Evolutionary conservation across 2,329 filamentous ascomycete species (phyloP).

Genomic region (Curvularia spicifera): DNA sequence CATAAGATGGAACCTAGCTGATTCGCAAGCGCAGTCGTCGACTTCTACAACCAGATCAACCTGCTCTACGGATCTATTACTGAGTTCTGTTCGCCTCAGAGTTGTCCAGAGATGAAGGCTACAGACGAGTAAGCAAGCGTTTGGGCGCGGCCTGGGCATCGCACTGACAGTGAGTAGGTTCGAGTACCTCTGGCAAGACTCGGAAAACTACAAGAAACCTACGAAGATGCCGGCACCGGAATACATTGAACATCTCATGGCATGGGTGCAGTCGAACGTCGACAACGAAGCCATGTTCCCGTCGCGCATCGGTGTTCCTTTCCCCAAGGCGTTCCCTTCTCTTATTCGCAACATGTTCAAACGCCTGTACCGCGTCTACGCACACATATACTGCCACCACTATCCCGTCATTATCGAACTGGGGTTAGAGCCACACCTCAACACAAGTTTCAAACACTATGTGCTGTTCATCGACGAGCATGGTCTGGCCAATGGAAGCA

Average conservation of each 20-base stretch:
- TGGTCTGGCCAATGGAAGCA: constrained; percentile 79
- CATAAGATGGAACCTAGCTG: constrained; percentile 13
- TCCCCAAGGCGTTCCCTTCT: constrained; percentile 86
- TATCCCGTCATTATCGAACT: constrained; percentile 96
- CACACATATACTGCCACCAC: constrained; percentile 97
- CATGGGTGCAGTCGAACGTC: constrained; percentile 93
- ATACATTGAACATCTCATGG: constrained; percentile 98
- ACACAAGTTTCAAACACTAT: constrained; percentile 99
- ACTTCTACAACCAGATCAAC: constrained; percentile 99
- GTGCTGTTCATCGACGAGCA: constrained; percentile 99
- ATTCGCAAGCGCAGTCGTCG: constrained; percentile 74
- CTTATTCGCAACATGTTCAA: constrained; percentile 99
- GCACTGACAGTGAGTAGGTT: constrained; percentile 64
- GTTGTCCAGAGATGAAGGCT: constrained; percentile 99
- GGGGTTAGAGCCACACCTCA: constrained; percentile 93
- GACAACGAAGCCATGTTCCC: constrained; percentile 96
- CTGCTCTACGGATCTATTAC: constrained; percentile 98
- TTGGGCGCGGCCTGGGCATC: too few species aligned
- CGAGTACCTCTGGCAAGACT: constrained; percentile 99
- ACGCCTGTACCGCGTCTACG: constrained; percentile 96
- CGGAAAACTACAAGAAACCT: constrained; percentile 88
- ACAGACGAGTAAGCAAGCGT: constrained; percentile 78
- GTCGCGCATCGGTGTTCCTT: constrained; percentile 92
- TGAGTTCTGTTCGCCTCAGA: constrained; percentile 96
- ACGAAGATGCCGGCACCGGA: constrained; percentile 98